Evolutionary conservation across 2,329 filamentous ascomycete species (phyloP), one percentile per base, ranked within the genome.

Genomic region (Gyromitra esculenta): DNA sequence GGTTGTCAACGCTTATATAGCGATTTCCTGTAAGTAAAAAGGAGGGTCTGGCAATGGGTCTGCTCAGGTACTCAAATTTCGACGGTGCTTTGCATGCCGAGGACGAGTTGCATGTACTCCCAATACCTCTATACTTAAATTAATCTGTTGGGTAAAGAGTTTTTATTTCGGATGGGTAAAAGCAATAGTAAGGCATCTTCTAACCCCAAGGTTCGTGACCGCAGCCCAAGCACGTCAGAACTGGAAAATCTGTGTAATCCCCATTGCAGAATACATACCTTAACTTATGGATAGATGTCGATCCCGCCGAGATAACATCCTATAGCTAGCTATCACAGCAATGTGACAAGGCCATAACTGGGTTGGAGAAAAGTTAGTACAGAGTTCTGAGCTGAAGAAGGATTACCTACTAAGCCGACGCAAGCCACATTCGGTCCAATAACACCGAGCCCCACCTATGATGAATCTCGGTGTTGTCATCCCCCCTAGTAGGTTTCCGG

Each of bases 31-130:
- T 21, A 18, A 52, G 18, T 11, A 25, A 25, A 25, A 48, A 7
- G 7, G 25, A 18, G 5, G 5, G 25, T 39, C n/a, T 15, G 43
- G 13, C 15, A 50, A 21, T 9, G 35, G 54, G 35, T 9, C 41
- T n/a, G 15, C 21, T 35, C 57, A 31, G 18, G 37, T 43, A 48
- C 45, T 21, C 56, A 60, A 37, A 15, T 18, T 45, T 59, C 56
- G 11, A 35, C 71, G 71, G 71, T 63, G 63, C 63, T 74, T 68
- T 69, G 56, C 37, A 62, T 48, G 37, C 71, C 71, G 71, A 74
- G 70, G 21, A 66, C 54, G 18, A 21, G 45, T 60, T 67, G 48
- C 52, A 9, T 35, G 21, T 48, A 63, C 8, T 50, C 31, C 43
- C 41, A 37, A 56, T 31, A 5, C n/a, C 37, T 50, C 52, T 43